Conservation (phyloP, 2,329 filamentous ascomycete genomes). For the Botrytis aclada region DNA sequence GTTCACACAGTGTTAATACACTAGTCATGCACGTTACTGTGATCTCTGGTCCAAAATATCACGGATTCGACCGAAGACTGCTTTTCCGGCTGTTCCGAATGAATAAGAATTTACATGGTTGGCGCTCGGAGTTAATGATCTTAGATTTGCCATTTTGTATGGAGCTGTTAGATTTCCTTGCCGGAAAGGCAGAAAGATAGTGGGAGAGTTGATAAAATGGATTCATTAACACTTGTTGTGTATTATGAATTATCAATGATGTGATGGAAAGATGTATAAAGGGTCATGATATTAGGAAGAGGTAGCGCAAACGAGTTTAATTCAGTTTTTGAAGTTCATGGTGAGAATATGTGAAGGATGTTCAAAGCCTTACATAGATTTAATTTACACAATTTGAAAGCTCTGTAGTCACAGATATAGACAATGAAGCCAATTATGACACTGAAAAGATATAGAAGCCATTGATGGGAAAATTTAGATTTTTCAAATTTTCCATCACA, state of each 20-base stretch:
- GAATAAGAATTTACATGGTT: rapidly evolving
- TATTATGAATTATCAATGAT: background rate
- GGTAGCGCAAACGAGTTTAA: background rate
- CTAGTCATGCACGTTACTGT: no score
- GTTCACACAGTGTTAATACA: no score
- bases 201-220: background rate
- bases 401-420: background rate
- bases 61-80: no score
- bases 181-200: background rate
- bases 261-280: background rate
- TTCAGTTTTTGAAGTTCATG: background rate
- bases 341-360: background rate
- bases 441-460: no score
- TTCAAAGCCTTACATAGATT: background rate
- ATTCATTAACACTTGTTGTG: background rate
- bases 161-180: background rate
- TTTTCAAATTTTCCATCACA: background rate
- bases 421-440: no score
- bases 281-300: background rate
- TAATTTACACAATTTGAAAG: background rate
- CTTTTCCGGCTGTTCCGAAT: no score
- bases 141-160: background rate
- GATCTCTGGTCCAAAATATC: no score
- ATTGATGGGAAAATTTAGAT: background rate
- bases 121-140: no score